These are phyloP conservation scores for Amyloporia xantha DNA, from an alignment of 768 basidiomycete species.

Conservation along the genomic window DNA sequence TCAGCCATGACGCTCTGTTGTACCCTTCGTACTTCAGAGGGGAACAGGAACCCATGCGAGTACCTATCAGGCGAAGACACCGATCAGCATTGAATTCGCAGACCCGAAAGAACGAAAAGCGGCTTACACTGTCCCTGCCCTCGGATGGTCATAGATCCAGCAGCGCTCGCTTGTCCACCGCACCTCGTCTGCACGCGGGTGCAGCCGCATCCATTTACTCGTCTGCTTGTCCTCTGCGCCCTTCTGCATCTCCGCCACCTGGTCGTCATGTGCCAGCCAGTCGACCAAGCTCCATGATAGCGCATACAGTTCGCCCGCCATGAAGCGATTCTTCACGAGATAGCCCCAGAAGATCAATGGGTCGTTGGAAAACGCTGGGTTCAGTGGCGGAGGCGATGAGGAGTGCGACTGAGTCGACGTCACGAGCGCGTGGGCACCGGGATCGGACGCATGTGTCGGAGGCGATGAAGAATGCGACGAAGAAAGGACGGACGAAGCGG, in stretches of 20 bases:
- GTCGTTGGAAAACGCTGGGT: conserved; percentile 31
- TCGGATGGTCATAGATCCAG: conserved; percentile 98
- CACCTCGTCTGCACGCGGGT: conserved; percentile 72
- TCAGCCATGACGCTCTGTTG: conserved; percentile 48
- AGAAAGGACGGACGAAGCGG: not conserved
- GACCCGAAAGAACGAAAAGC: conserved; percentile 1
- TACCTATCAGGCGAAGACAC: conserved; percentile 44
- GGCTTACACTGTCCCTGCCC: conserved; percentile 79
- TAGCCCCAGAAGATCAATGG: conserved; percentile 86
- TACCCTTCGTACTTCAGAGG: conserved; percentile 74
- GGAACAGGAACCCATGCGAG: conserved; percentile 92
- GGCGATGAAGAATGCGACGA: not conserved
- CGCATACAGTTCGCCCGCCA: conserved; percentile 93
- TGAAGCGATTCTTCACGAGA: conserved; percentile 86
- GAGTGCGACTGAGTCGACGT: not conserved
- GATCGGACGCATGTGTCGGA: not conserved
- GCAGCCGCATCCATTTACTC: conserved; percentile 85
- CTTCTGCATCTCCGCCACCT: conserved; percentile 55
- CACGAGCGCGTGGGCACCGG: not conserved
- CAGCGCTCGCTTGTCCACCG: conserved; percentile 91
- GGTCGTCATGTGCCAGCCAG: conserved; percentile 75
- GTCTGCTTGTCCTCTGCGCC: conserved; percentile 94
- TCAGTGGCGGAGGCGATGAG: not conserved
- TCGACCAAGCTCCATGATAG: conserved; percentile 83
- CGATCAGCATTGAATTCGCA: not conserved